phyloP scores from a whole-genome alignment of 148 eudicot species.

The Vaccinium corymbosum region DNA sequence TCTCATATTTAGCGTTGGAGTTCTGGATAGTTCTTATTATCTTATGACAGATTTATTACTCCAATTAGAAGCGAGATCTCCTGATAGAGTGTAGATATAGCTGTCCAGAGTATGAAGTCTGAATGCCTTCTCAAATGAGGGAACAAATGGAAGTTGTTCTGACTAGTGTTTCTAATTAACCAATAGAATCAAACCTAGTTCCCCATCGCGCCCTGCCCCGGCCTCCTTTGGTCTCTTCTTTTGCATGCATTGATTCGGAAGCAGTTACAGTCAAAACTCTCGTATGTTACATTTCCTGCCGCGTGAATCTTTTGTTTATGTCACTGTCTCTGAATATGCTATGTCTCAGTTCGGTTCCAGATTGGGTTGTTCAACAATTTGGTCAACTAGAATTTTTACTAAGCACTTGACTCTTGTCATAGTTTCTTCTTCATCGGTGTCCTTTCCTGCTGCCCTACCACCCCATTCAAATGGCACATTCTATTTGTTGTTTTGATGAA shows the following conservation, averaged over 20 bases:
- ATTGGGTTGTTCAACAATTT: background rate
- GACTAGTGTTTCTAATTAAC: background rate
- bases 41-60: background rate
- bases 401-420: background rate
- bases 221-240: background rate
- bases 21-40: background rate
- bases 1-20: background rate
- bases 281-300: background rate
- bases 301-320: background rate
- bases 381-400: background rate
- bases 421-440: background rate
- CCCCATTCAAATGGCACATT: background rate
- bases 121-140: background rate
- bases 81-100: background rate
- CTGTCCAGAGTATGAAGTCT: background rate
- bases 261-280: background rate
- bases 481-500: background rate
- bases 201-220: background rate
- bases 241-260: background rate
- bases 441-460: background rate
- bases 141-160: slow-evolving; percentile 1
- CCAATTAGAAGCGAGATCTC: background rate
- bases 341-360: background rate
- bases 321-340: background rate
- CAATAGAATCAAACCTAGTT: background rate